A percentile compares a stretch with the other conserved stretches of the same genome.
These are phyloP conservation scores for Osmanthus fragrans DNA, from an alignment of 257 asterid genomes.

Conservation along the genomic window DNA sequence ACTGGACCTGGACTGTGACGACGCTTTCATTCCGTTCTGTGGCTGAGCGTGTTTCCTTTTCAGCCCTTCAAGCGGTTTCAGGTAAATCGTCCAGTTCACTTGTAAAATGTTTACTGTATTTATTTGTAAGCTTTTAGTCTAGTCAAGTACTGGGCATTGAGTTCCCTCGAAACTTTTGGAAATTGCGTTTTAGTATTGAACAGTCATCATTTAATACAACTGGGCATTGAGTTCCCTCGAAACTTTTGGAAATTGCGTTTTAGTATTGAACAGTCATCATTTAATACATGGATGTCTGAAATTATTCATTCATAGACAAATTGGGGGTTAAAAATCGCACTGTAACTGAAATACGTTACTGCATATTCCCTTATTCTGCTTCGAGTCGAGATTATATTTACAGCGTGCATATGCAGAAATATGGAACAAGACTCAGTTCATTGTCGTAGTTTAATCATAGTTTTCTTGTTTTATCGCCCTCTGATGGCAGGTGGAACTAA, in stretches of 20 bases:
- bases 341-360: not conserved
- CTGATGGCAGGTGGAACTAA: constrained; percentile 20
- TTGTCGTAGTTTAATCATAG: not conserved
- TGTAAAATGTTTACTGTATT: not conserved
- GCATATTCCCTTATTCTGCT: not conserved
- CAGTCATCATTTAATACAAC: not conserved
- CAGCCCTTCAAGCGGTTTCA: constrained; percentile 72
- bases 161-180: not conserved
- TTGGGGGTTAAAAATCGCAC: not conserved
- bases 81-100: constrained; percentile 38
- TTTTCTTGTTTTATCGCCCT: not conserved
- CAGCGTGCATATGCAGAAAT: not conserved
- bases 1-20: constrained; percentile 35
- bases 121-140: not conserved
- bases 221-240: not conserved
- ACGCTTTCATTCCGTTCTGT: constrained; percentile 56
- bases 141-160: not conserved
- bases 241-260: not conserved
- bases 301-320: not conserved
- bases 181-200: not conserved
- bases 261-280: not conserved
- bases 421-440: not conserved
- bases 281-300: not conserved
- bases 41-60: constrained; percentile 72
- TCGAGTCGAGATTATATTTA: not conserved